Base-by-base conservation (phyloP, 1,284 basidiomycete genomes). In the Ceratobasidium sp. region DNA sequence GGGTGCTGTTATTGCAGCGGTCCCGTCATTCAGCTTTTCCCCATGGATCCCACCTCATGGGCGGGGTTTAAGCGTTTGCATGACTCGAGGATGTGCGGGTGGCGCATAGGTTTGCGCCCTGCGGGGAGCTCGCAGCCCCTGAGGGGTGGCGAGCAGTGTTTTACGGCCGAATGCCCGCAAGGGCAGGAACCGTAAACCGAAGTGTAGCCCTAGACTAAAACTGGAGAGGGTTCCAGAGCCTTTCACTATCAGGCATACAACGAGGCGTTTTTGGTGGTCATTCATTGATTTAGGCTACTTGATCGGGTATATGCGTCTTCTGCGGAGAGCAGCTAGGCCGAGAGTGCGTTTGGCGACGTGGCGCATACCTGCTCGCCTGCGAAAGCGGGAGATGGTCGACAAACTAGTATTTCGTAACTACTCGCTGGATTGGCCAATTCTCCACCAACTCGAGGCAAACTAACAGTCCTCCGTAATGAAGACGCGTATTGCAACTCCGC, bases 11-110 rank as follows among this genome's bases (percentile, higher is more conserved):
- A 57, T 57, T 8, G 22, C 54, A 32, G n/a, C 25, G 25, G 7
- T n/a, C 54, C 34, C 57, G 57, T 40, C 57, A 37, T 61, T 6
- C 32, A 11, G 57, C 32, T 61, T 61, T 44, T 59, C 19, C 22
- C 61, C 37, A 44, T 44, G 61, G 32, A 4, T 46, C 29, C 37
- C 13, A 37, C 4, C 25, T 29, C 25, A 29, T 43, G 25, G 34
- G 15, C 5, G 17, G 2, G 7, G 61, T n/a, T 46, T 46, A 13
- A 64, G 34, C 9, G 17, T 11, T 64, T 5, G 5, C 34, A 19
- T 34, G 37, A 34, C 11, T 59, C 13, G 32, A 34, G 11, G 13
- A 37, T 37, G 56, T 9, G 52, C 25, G 52, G 25, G 52, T 56
- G 15, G 57, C 34, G 34, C 37, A 40, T 9, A 61, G 51, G 15